phyloP scores from a whole-genome alignment of 176 grass and related monocot genomes.

The Triticum aestivum region IWGSC_CS_RefSeq_v2.1 NC_057801.1:410669296-410669795 shows the following conservation, averaged over 20 bases:
- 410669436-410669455: background rate
- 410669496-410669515: constrained; percentile 65
- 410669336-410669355: constrained; percentile 89
- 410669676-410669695: constrained; percentile 53
- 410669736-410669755: constrained; percentile 77
- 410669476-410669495: constrained; percentile 21
- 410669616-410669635: constrained; percentile 70
- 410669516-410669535: constrained; percentile 80
- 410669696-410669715: constrained; percentile 60
- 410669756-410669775: constrained; percentile 62
- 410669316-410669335: constrained; percentile 90
- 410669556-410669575: constrained; percentile 80
- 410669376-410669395: constrained; percentile 64
- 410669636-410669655: constrained; percentile 76
- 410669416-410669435: constrained; percentile 49
- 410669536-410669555: constrained; percentile 86
- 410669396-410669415: constrained; percentile 60
- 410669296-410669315: constrained; percentile 74
- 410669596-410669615: constrained; percentile 70
- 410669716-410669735: constrained; percentile 79
- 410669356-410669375: constrained; percentile 56
- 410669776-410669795: constrained; percentile 68
- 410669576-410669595: constrained; percentile 64
- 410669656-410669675: constrained; percentile 67
- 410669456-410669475: background rate